Base-by-base conservation (phyloP, 495 filamentous ascomycete species). In the Neurospora discreta region DNA sequence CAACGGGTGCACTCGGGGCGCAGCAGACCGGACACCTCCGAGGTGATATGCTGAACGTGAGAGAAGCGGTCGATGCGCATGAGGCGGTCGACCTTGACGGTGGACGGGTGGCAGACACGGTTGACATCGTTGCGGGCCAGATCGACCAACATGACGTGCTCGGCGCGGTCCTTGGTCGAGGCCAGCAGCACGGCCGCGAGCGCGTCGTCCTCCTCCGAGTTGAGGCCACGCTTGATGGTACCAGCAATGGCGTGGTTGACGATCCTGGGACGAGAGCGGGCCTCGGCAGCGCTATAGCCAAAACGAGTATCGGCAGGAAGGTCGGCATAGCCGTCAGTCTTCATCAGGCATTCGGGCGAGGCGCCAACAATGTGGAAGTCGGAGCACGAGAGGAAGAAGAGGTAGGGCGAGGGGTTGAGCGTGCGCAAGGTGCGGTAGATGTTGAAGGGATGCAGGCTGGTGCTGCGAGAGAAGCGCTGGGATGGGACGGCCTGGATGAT, bases 101-200 rank as follows among this genome's bases (percentile, higher is more conserved):
- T 92, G 15, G 88, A 84, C 3, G 95, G 95, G 81, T 98, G 94
- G 82, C 94, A 97, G 16, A 99, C 92, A 13, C 95, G 90, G 81
- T 98, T 99, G 71, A 99, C 87, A 78, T 99, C 95, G 83, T 99
- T 99, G 68, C 95, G 89, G 7, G 95, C 95, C 23, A 99, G 85
- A 78, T 99, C 95, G n/a, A 99, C 95, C 52, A 99, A 86, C 95
- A 99, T 99, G 76, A 99, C 95, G 82, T 98, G 95, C 82, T 98
- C 95, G 60, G 95, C 95, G 71, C 95, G 89, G 82, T 99, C 95
- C 79, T 99, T 99, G 23, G 97, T 85, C 70, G 91, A 94, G 71
- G 85, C 85, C 39, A 89, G 87, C 65, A 99, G 89, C 78, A 93
- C 90, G 30, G 89, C 84, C 2, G 96, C 94, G 16, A 99, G 88